Conservation (phyloP, 345 rosid genomes). For the Melaleuca quinquenervia region DNA sequence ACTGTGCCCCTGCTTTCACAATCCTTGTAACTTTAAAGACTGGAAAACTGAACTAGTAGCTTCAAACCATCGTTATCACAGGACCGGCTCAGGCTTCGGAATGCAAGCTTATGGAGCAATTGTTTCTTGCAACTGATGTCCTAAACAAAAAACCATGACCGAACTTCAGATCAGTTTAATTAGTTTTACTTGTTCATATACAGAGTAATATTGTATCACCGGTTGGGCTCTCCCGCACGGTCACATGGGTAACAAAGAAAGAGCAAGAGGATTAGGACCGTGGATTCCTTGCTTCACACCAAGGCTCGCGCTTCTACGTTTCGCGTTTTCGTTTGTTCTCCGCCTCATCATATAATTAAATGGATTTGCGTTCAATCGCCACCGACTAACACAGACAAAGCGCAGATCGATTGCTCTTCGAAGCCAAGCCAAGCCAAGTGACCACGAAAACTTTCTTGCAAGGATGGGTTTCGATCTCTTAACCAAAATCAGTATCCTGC, state of each 20-base stretch:
- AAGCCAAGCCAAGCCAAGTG: neutral
- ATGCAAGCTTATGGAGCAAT: neutral
- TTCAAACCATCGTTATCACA: too few relatives aligned
- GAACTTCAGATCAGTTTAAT: neutral
- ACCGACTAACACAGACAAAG: neutral
- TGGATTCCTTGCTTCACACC: too few relatives aligned
- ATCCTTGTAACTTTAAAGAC: neutral
- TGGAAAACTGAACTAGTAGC: neutral
- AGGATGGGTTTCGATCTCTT: neutral
- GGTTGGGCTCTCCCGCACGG: neutral
- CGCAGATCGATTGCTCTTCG: neutral
- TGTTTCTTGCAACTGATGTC: too few relatives aligned
- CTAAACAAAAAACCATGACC: neutral
- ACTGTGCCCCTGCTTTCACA: neutral
- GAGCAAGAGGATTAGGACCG: too few relatives aligned
- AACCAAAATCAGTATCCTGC: neutral
- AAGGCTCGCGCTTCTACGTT: too few relatives aligned
- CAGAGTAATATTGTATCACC: neutral
- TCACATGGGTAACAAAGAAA: too few relatives aligned
- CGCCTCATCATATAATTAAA: too few relatives aligned
- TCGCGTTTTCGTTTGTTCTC: too few relatives aligned
- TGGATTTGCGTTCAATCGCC: neutral
- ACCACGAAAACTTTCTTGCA: neutral
- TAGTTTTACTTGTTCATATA: neutral
- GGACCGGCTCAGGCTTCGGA: too few relatives aligned